These are phyloP conservation scores for Candida freyschussii DNA, from an alignment of 1,139 yeast species.

Conservation along the genomic window DNA sequence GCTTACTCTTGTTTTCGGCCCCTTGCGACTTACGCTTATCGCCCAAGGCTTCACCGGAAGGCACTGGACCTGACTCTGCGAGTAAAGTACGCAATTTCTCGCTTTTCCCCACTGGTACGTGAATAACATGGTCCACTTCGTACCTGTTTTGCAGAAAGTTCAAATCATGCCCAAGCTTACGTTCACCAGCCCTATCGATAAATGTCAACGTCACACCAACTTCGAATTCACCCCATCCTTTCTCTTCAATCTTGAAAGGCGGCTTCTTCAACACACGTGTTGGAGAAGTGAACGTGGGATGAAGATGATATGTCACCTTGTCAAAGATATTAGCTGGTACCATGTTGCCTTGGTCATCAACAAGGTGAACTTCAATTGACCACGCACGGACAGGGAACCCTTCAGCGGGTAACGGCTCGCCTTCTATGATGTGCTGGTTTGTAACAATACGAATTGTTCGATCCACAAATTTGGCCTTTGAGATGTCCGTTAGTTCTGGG, in stretches of 20 bases:
- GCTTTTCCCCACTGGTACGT: slow-evolving; percentile 65
- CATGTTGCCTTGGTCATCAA: slow-evolving; percentile 78
- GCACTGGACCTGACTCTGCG: slow-evolving; percentile 78
- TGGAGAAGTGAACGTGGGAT: slow-evolving; percentile 93
- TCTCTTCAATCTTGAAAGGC: slow-evolving; percentile 88
- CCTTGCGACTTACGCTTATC: slow-evolving; percentile 39
- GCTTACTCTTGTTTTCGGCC: slow-evolving; percentile 53
- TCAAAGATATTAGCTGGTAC: slow-evolving; percentile 87
- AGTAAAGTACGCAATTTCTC: slow-evolving; percentile 69
- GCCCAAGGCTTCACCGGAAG: slow-evolving; percentile 32
- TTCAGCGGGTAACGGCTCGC: slow-evolving; percentile 82
- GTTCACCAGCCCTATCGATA: slow-evolving; percentile 84
- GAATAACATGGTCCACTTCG: slow-evolving; percentile 69
- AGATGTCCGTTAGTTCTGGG: too few species aligned
- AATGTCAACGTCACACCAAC: slow-evolving; percentile 74
- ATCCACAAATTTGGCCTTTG: slow-evolving; percentile 41
- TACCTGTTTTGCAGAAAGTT: slow-evolving; percentile 78
- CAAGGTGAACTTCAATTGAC: slow-evolving; percentile 71
- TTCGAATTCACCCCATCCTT: slow-evolving; percentile 99
- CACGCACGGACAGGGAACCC: slow-evolving; percentile 95
- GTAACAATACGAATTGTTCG: slow-evolving; percentile 89
- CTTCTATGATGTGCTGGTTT: slow-evolving; percentile 76
- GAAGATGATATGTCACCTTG: slow-evolving; percentile 87
- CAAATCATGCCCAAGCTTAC: slow-evolving; percentile 81
- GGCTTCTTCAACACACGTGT: slow-evolving; percentile 72